Evolutionary conservation across 257 asterid genomes (phyloP).

Genomic region (Salvia hispanica): DNA sequence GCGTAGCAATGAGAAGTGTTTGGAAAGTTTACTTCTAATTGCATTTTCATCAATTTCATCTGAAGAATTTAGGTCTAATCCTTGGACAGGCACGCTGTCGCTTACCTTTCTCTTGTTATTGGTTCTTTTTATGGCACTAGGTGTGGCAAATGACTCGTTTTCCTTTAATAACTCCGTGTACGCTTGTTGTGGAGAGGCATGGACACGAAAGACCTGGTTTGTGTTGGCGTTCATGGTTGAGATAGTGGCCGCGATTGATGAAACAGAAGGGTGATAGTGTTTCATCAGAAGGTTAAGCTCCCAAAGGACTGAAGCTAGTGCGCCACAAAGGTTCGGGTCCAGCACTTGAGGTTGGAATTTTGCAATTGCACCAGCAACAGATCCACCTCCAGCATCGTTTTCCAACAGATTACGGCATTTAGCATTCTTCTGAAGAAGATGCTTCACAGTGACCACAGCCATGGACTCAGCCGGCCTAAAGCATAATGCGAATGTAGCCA

Average conservation of each 20-base stretch:
- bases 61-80: constrained; percentile 27
- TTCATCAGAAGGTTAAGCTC: constrained; percentile 82
- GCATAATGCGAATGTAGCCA: constrained; percentile 76
- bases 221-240: constrained; percentile 58
- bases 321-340: constrained; percentile 95
- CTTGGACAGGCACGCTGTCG: constrained; percentile 23
- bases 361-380: constrained; percentile 88
- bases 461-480: constrained; percentile 86
- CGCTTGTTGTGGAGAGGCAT: constrained; percentile 80
- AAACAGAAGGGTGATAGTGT: constrained; percentile 77
- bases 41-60: constrained; percentile 44
- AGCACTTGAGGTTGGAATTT: constrained; percentile 75
- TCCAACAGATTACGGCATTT: constrained; percentile 89
- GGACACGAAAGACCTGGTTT: constrained; percentile 62
- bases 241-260: constrained; percentile 64
- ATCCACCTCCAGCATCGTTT: constrained; percentile 96
- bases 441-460: constrained; percentile 90
- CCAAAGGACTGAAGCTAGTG: constrained; percentile 96
- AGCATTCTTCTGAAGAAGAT: constrained; percentile 80
- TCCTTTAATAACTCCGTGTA: constrained; percentile 53
- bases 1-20: constrained; percentile 59
- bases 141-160: constrained; percentile 43
- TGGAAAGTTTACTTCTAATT: constrained; percentile 56
- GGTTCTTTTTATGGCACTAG: constrained; percentile 36
- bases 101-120: constrained; percentile 49